phyloP scores from a whole-genome alignment of 192 early-diverging fungal species.

The Coemansia sp. region DNA sequence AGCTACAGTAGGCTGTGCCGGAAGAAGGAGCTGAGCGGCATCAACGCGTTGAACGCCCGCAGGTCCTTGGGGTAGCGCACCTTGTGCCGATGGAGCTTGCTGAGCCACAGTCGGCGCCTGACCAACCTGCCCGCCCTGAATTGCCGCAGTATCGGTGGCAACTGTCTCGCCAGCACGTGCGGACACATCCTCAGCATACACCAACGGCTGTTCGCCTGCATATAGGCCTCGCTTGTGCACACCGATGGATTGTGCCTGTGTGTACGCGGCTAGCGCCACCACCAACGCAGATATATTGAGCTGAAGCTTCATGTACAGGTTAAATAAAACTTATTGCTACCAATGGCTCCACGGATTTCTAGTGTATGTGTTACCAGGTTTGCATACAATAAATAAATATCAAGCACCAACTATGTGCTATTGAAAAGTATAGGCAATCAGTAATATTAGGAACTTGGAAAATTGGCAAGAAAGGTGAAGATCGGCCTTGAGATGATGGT shows the following conservation, averaged over 20 bases:
- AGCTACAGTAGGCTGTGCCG: conserved; percentile 21
- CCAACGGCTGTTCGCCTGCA: conserved; percentile 22
- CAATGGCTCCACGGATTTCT: neutral
- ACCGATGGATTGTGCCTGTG: conserved; percentile 12
- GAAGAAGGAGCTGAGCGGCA: conserved; percentile 27
- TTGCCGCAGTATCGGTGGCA: neutral
- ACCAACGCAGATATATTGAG: conserved; percentile 33
- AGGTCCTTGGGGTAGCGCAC: neutral
- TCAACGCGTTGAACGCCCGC: conserved; percentile 26
- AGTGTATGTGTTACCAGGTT: neutral
- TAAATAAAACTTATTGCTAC: neutral
- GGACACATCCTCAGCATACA: conserved; percentile 18
- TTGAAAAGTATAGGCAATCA: neutral
- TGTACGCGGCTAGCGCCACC: conserved; percentile 26
- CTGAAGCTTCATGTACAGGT: conserved; percentile 36
- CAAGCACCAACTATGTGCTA: neutral
- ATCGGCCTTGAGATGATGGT: neutral
- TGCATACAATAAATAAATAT: neutral
- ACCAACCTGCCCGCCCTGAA: conserved; percentile 11
- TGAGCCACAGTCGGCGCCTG: neutral
- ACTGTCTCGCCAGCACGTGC: neutral
- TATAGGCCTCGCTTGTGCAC: conserved; percentile 23
- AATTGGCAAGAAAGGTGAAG: neutral
- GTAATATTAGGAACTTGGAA: neutral
- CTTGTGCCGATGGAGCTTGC: conserved; percentile 10